Percentiles rank a stretch among this genome's conserved stretches.
phyloP scores from a whole-genome alignment of 768 basidiomycete genomes.

The Pseudohyphozyma bogoriensis region DNA sequence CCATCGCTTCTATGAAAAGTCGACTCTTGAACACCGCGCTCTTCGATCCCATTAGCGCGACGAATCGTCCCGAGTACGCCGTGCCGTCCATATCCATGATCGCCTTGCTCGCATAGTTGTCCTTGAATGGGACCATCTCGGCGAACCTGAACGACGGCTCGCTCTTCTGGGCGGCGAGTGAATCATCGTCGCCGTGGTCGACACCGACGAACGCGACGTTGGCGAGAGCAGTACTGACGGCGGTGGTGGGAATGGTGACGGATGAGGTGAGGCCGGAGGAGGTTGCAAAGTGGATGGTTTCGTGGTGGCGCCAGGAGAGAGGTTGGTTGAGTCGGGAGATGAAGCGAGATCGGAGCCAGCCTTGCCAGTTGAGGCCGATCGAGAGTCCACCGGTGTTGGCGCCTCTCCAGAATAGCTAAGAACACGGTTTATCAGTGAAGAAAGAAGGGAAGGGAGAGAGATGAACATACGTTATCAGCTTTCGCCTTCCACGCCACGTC shows the following conservation, averaged over 20 bases:
- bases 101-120: constrained; percentile 7
- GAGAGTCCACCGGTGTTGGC: constrained; percentile 12
- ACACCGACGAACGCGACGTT: constrained; percentile 5
- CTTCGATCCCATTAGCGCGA: background rate
- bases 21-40: constrained; percentile 5
- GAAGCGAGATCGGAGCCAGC: constrained; percentile 11
- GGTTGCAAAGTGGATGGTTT: background rate
- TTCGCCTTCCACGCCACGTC: constrained; percentile 15
- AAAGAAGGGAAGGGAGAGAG: background rate
- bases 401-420: constrained; percentile 15
- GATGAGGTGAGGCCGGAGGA: background rate
- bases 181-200: constrained; percentile 4
- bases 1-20: constrained; percentile 1
- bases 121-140: background rate
- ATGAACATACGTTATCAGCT: constrained; percentile 2
- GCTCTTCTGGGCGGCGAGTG: background rate
- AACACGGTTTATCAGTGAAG: background rate
- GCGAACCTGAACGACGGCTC: constrained; percentile 13
- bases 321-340: constrained; percentile 6
- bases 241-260: background rate
- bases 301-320: constrained; percentile 4
- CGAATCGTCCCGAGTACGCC: constrained; percentile 17
- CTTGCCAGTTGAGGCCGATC: constrained; percentile 4
- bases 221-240: constrained; percentile 2
- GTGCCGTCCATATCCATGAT: constrained; percentile 13